Base-by-base conservation (phyloP, 257 asterid species). In the Rauvolfia tetraphylla region DNA sequence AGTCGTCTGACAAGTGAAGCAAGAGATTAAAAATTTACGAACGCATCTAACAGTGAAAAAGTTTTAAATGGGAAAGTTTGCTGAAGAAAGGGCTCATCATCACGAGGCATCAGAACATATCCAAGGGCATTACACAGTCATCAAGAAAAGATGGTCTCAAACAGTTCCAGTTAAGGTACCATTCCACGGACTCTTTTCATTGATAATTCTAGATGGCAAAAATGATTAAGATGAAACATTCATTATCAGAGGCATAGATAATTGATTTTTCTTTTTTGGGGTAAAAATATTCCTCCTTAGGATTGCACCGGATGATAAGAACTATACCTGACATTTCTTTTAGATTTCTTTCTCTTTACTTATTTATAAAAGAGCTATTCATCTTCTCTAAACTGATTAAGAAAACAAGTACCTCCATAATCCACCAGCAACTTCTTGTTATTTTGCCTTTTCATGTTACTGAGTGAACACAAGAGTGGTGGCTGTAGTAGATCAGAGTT, bases 71-170 rank as follows among this genome's bases (percentile, higher is more conserved):
- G 80, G 75, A 54, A 61, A 76, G 34, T 18, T 10, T 41, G 62
- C 63, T 44, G 80, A 56, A 68, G 75, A 75, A 63, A 49, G 44
- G 72, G 42, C 63, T 9, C 27, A 23, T 48, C 41, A 68, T 62
- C 51, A 36, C 2, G 31, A 61, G 36, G 48, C 23, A 42, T 20
- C 61, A 13, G 42, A 69, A 68, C 69, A 76, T 56, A 61, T 46
- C 25, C 68, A 11, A 46, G 46, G 70, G 61, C 56, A n/a, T 77
- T 77, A 66, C 29, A 25, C 39, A 13, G 34, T 42, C 27, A 69
- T 44, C 67, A 77, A 77, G 49, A 77, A 29, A 27, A 33, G 46
- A 41, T 57, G 69, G 70, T 39, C 71, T n/a, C 75, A 42, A 68
- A 33, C 29, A 68, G 48, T 25, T 20, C 59, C 70, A 41, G n/a